These are phyloP conservation scores for Phyllosticta citrichinensis DNA, from an alignment of 2,329 filamentous ascomycete species.

Conservation along the genomic window DNA sequence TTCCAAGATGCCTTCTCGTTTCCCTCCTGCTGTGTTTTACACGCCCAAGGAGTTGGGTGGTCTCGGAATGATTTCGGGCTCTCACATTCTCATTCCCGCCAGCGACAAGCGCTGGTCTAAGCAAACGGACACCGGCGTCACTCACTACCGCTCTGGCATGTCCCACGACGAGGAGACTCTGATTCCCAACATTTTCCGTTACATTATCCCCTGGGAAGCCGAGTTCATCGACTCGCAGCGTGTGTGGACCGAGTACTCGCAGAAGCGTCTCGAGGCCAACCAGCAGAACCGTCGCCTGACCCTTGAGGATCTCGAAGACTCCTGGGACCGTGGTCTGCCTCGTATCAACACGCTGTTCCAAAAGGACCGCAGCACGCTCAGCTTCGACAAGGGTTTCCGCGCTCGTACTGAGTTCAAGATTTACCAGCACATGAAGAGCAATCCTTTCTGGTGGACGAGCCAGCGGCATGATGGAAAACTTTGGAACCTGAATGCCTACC, in stretches of 20 bases:
- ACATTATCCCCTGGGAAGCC: constrained; percentile 98
- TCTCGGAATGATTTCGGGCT: constrained; percentile 97
- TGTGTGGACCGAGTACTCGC: constrained; percentile 98
- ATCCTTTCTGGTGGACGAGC: constrained; percentile 99
- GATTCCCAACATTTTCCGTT: constrained; percentile 98
- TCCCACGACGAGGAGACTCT: constrained; percentile 95
- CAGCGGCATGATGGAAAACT: constrained; percentile 94
- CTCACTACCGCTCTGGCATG: constrained; percentile 96
- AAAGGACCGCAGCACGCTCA: constrained; percentile 91
- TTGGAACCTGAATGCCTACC: constrained; percentile 93
- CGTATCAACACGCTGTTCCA: constrained; percentile 99
- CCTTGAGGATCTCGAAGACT: constrained; percentile 92
- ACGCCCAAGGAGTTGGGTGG: constrained; percentile 96
- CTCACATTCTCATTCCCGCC: constrained; percentile 92
- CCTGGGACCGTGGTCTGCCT: constrained; percentile 93
- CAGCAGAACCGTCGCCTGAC: constrained; percentile 94
- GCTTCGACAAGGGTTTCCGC: constrained; percentile 97
- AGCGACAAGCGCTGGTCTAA: constrained; percentile 98
- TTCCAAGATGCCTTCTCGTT: constrained; percentile 98
- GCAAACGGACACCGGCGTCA: constrained; percentile 94
- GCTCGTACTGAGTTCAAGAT: constrained; percentile 94
- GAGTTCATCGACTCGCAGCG: constrained; percentile 98
- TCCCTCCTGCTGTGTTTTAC: constrained; percentile 96
- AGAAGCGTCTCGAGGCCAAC: constrained; percentile 93
- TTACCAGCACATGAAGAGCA: constrained; percentile 98